Conservation (phyloP, 2,329 filamentous ascomycete species). For the Microthyrium microscopicum region DNA sequence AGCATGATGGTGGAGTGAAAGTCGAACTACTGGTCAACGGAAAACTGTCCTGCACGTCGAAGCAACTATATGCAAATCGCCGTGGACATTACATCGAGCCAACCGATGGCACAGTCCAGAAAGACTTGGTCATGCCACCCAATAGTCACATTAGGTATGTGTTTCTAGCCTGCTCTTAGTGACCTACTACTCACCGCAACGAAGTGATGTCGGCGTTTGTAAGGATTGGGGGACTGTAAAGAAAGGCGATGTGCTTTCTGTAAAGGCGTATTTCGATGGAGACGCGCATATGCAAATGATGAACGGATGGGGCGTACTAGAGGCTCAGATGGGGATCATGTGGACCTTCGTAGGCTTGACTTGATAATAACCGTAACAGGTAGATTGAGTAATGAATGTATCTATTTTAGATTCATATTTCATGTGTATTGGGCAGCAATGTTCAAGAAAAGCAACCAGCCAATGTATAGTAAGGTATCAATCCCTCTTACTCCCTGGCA, state of each 20-base stretch:
- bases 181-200: no score
- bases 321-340: slow-evolving; percentile 7
- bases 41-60: slow-evolving; percentile 4
- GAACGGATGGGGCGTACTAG: neutral
- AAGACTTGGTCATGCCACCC: slow-evolving; percentile 1
- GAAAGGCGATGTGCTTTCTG: slow-evolving; percentile 4
- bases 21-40: slow-evolving; percentile 2
- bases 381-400: no score
- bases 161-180: no score
- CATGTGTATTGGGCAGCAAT: no score
- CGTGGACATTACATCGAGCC: slow-evolving; percentile 2
- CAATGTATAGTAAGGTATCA: no score
- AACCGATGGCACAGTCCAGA: neutral
- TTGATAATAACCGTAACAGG: no score
- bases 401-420: no score
- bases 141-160: slow-evolving; percentile 2
- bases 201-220: slow-evolving; percentile 4
- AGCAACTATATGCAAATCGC: slow-evolving; percentile 3
- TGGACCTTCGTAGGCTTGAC: no score
- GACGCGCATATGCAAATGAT: slow-evolving; percentile 2
- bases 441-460: no score
- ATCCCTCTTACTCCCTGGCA: no score
- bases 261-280: slow-evolving; percentile 4
- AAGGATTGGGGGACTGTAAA: slow-evolving; percentile 4
- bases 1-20: slow-evolving; percentile 1